Evolutionary conservation across 2,329 filamentous ascomycete genomes (phyloP).

Genomic region (Thielaviopsis cerberus): DNA sequence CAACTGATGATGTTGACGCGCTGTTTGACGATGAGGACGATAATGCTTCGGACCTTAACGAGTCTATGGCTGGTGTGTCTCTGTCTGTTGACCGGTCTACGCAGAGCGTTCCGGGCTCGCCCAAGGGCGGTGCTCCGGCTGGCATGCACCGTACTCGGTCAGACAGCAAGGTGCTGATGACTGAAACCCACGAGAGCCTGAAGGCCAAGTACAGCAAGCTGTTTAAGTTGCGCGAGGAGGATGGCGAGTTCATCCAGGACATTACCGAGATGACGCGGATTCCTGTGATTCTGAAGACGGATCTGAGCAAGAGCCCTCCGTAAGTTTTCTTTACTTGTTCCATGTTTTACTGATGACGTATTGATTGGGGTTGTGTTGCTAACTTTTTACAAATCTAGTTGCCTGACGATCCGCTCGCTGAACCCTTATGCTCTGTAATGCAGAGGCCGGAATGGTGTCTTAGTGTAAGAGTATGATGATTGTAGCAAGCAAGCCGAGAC

Average conservation of each 20-base stretch:
- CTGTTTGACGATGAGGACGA: conserved; percentile 87
- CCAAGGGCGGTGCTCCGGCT: conserved; percentile 44
- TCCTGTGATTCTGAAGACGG: conserved; percentile 95
- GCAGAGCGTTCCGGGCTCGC: conserved; percentile 87
- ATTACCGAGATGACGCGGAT: conserved; percentile 94
- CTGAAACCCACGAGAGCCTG: conserved; percentile 63
- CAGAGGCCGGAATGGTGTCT: background rate
- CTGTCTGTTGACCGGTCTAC: conserved; percentile 65
- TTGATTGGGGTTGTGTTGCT: conserved; percentile 16
- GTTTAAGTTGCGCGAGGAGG: conserved; percentile 78
- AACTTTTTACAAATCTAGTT: conserved; percentile 32
- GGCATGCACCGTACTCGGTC: conserved; percentile 75
- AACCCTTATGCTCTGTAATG: conserved; percentile 54
- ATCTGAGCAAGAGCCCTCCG: conserved; percentile 96
- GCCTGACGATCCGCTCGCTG: conserved; percentile 64
- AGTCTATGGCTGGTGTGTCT: conserved; percentile 79
- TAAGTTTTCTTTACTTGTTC: conserved; percentile 49
- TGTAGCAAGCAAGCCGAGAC: background rate
- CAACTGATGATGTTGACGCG: conserved; percentile 83
- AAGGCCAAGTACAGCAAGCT: conserved; percentile 92
- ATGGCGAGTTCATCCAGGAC: conserved; percentile 93
- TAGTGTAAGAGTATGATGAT: conserved; percentile 9
- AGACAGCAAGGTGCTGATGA: conserved; percentile 71
- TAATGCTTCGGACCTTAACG: conserved; percentile 61
- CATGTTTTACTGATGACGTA: background rate